Evolutionary conservation across 2,329 filamentous ascomycete genomes (phyloP).

Genomic region (Pseudogymnoascus sp.): DNA sequence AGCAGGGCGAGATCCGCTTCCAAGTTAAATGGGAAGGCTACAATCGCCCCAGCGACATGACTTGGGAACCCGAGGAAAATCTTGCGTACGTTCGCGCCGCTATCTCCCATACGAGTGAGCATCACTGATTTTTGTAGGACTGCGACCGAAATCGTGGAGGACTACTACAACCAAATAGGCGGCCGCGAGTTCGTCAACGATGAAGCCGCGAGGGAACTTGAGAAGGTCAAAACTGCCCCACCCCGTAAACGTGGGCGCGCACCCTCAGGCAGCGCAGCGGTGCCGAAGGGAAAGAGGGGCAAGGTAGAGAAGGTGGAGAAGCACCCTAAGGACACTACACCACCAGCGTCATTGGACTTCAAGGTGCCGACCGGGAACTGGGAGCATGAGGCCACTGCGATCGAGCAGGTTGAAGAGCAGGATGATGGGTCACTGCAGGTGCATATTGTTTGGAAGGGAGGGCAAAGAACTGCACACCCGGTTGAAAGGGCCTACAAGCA

Average conservation of each 20-base stretch:
- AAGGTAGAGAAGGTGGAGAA: conserved; percentile 26
- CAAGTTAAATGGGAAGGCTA: conserved; percentile 79
- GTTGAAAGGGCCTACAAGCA: conserved; percentile 62
- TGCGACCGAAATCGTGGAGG: conserved; percentile 51
- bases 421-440: conserved; percentile 54
- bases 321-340: conserved; percentile 41
- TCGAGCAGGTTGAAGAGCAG: conserved; percentile 63
- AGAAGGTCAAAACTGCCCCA: neutral
- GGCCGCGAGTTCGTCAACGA: conserved; percentile 50
- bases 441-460: conserved; percentile 66
- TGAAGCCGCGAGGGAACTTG: conserved; percentile 36
- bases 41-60: conserved; percentile 59
- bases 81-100: conserved; percentile 37
- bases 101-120: neutral
- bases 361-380: conserved; percentile 64
- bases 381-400: conserved; percentile 63
- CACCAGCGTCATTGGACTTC: conserved; percentile 46
- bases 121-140: conserved; percentile 27
- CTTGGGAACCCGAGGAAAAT: conserved; percentile 74
- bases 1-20: conserved; percentile 44
- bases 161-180: conserved; percentile 56
- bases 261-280: neutral
- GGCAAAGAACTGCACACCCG: conserved; percentile 65
- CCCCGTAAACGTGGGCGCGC: neutral
- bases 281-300: neutral